A percentile compares a stretch with the other conserved stretches of the same genome.
phyloP scores from a whole-genome alignment of 495 filamentous ascomycete species.

The Podospora pseudoanserina region DNA sequence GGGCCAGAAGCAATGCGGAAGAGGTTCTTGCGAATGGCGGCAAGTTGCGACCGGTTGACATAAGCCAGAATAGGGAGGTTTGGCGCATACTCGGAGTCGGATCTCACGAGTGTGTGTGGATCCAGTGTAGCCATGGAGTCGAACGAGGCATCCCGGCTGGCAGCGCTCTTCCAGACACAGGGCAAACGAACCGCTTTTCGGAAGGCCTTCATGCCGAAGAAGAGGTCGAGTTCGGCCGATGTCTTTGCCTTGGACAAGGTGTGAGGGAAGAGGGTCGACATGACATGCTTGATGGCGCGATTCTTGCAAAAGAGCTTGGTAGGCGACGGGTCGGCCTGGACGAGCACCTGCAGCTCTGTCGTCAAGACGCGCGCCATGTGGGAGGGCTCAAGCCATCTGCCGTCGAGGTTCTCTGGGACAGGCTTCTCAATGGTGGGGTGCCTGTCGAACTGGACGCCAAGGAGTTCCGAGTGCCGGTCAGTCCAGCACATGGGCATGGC shows the following conservation, averaged over 20 bases:
- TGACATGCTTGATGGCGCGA: constrained; percentile 33
- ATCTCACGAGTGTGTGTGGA: constrained; percentile 12
- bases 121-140: constrained; percentile 36
- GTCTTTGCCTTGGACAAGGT: constrained; percentile 27
- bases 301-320: constrained; percentile 22
- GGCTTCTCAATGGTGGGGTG: constrained; percentile 33
- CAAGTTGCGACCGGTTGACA: constrained; percentile 36
- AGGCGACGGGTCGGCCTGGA: constrained; percentile 17
- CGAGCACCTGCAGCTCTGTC: constrained; percentile 32
- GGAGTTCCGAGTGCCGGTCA: constrained; percentile 39
- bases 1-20: constrained; percentile 33
- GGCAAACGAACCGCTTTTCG: constrained; percentile 32
- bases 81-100: constrained; percentile 14
- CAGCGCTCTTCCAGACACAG: constrained; percentile 35
- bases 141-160: constrained; percentile 29
- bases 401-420: constrained; percentile 23
- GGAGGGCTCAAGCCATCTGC: constrained; percentile 26
- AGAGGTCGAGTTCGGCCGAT: constrained; percentile 33
- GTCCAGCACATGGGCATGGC: constrained; percentile 46
- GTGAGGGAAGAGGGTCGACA: constrained; percentile 36
- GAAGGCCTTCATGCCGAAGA: constrained; percentile 35
- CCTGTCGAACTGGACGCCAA: constrained; percentile 38
- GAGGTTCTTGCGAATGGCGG: constrained; percentile 32
- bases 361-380: constrained; percentile 28
- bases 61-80: constrained; percentile 41